Base-by-base conservation (phyloP, 805 yeast species). In the Lachancea fermentati region DNA sequence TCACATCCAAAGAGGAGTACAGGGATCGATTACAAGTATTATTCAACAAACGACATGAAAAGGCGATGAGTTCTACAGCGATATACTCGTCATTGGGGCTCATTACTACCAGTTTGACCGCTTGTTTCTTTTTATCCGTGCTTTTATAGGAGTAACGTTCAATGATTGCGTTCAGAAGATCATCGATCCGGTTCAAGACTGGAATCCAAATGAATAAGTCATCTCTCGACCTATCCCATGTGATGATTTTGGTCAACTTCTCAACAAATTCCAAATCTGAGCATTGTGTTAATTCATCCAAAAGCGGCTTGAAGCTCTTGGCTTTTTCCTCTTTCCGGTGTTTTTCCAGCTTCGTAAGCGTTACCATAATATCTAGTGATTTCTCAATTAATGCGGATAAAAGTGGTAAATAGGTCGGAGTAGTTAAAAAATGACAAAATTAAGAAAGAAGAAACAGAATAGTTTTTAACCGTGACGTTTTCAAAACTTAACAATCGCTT, bases 141-240 rank as follows among this genome's bases (percentile, higher is more conserved):
- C 55, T 44, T 8, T 47, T 44, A 36, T 61, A 59, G 2, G 48
- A 39, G 52, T 85, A 82, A 45, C 76, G 76, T 5, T 62, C 62
- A 12, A 83, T 72, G 16, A 73, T 65, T 3, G 53, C 50, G 37
- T 78, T 83, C 39, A 85, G 64, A 5, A 85, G 70, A 9, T 67
- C 71, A 56, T 89, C 96, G 54, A 89, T 77, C 50, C 81, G 69
- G 58, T 87, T 83, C 50, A 91, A 66, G 1, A 85, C 77, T 0
- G 81, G 73, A 19, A 85, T 75, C 93, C 95, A 89, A 44, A 79
- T 80, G 45, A 72, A 73, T 25, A 91, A 61, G 50, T 85, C 83
- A 28, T 83, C 85, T 45, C 78, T 68, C 6, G 86, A 81, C 17
- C 79, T 64, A 22, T 72, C 73, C 87, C 87, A 80, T 13, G 51